Evolutionary conservation across 1,284 basidiomycete genomes (phyloP).

Genomic region (Chondrostereum purpureum): DNA sequence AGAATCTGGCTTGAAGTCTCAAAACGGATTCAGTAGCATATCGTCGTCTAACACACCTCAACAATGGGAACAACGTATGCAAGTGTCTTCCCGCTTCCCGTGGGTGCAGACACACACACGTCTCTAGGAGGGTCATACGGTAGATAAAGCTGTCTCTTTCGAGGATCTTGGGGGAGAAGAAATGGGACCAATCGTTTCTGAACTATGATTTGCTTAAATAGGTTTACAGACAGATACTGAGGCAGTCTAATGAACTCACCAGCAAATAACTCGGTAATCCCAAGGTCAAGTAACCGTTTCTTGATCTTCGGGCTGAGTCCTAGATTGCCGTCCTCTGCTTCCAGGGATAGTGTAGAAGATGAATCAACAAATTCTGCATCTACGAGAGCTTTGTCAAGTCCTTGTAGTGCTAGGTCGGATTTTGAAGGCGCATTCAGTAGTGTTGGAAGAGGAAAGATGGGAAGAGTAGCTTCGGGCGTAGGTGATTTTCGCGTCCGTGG

Average conservation of each 20-base stretch:
- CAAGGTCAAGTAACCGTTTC: constrained; percentile 64
- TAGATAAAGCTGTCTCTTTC: constrained; percentile 54
- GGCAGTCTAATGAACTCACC: constrained; percentile 44
- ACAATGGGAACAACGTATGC: constrained; percentile 92
- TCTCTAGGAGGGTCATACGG: constrained; percentile 73
- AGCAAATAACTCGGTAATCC: constrained; percentile 80
- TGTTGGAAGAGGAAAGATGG: constrained; percentile 67
- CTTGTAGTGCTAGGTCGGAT: constrained; percentile 64
- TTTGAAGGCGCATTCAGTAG: constrained; percentile 69
- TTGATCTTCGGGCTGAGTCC: constrained; percentile 58
- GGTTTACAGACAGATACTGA: constrained; percentile 2
- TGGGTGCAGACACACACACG: constrained; percentile 95
- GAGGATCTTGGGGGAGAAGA: constrained; percentile 45
- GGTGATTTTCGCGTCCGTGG: constrained; percentile 10
- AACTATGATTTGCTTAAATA: constrained; percentile 38
- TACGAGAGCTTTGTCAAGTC: constrained; percentile 68
- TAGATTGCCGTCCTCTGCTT: constrained; percentile 33
- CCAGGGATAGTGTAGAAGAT: constrained; percentile 38
- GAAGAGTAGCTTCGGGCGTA: constrained; percentile 32
- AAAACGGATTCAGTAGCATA: constrained; percentile 6
- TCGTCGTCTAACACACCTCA: constrained; percentile 56
- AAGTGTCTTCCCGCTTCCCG: constrained; percentile 95
- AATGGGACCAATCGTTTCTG: constrained; percentile 81
- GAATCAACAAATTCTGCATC: constrained; percentile 71
- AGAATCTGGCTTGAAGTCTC: constrained; percentile 45